Evolutionary conservation across 73 alveolate species (phyloP).

Genomic region (Symbiodinium natans): DNA sequence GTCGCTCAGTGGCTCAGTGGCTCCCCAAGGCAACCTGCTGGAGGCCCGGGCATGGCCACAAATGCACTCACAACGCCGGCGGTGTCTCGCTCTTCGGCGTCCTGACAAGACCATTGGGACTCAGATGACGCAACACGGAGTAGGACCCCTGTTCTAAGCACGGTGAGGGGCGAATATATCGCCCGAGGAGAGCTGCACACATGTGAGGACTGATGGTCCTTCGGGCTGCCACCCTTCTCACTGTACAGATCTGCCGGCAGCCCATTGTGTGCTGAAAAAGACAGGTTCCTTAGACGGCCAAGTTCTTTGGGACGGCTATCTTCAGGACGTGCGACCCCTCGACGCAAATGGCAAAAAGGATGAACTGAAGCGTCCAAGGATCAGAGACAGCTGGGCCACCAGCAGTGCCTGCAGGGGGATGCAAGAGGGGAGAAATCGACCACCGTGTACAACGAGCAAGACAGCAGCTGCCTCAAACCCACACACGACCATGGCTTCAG

Average conservation of each 20-base stretch:
- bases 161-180: too few relatives aligned
- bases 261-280: slow-evolving; percentile 71
- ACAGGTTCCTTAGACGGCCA: slow-evolving; percentile 19
- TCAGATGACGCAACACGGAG: not conserved
- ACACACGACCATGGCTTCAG: too few relatives aligned
- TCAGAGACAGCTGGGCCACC: slow-evolving; percentile 73
- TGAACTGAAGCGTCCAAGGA: slow-evolving; percentile 24
- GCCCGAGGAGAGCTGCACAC: too few relatives aligned
- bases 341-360: too few relatives aligned
- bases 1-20: too few relatives aligned
- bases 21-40: too few relatives aligned
- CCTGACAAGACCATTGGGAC: not conserved
- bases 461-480: too few relatives aligned
- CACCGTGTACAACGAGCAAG: too few relatives aligned
- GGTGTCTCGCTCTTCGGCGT: slow-evolving; percentile 16
- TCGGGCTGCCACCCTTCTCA: slow-evolving; percentile 69
- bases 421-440: not conserved
- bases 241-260: slow-evolving; percentile 62
- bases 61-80: slow-evolving; percentile 82
- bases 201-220: too few relatives aligned
- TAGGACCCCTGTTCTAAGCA: too few relatives aligned
- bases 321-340: too few relatives aligned
- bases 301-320: too few relatives aligned
- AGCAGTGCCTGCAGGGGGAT: slow-evolving; percentile 55
- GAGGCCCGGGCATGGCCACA: slow-evolving; percentile 57